A percentile compares a stretch with the other conserved stretches of the same genome.
phyloP scores from a whole-genome alignment of 495 filamentous ascomycete genomes.

The Xylaria castorea region DNA sequence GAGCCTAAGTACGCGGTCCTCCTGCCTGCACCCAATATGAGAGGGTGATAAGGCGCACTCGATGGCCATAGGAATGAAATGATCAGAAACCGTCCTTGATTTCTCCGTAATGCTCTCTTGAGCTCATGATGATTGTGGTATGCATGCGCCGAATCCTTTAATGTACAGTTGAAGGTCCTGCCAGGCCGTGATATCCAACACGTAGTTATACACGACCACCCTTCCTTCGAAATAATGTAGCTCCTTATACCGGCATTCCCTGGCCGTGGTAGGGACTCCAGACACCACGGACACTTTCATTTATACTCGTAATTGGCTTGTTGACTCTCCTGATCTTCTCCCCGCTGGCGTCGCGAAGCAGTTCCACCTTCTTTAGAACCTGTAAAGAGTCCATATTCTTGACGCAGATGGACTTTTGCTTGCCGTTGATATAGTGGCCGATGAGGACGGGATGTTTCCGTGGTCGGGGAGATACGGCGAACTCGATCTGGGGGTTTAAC shows the following conservation, averaged over 20 bases:
- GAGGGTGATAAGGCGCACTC: background rate
- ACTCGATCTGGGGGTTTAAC: constrained; percentile 86
- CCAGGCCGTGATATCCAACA: constrained; percentile 4
- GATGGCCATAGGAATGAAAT: background rate
- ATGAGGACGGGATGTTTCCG: constrained; percentile 84
- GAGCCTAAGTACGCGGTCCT: background rate
- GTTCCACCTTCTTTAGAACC: constrained; percentile 78
- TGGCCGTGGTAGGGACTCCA: constrained; percentile 92
- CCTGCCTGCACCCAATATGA: background rate
- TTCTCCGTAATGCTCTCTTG: constrained; percentile 1
- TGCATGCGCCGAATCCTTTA: constrained; percentile 27
- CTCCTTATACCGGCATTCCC: constrained; percentile 49
- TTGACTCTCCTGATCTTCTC: constrained; percentile 80
- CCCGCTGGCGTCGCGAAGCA: constrained; percentile 83
- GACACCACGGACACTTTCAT: constrained; percentile 91
- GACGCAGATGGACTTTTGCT: constrained; percentile 85
- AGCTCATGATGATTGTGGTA: constrained; percentile 22
- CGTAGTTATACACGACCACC: background rate
- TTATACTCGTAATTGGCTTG: constrained; percentile 85
- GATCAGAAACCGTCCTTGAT: background rate
- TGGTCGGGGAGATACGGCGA: constrained; percentile 87
- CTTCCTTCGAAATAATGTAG: background rate
- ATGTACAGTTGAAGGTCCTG: constrained; percentile 24
- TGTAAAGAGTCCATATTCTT: constrained; percentile 81
- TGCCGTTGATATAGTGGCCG: constrained; percentile 89